Evolutionary conservation across 306 rosid genomes (phyloP).

Genomic region (Prunus kanzakura): DNA sequence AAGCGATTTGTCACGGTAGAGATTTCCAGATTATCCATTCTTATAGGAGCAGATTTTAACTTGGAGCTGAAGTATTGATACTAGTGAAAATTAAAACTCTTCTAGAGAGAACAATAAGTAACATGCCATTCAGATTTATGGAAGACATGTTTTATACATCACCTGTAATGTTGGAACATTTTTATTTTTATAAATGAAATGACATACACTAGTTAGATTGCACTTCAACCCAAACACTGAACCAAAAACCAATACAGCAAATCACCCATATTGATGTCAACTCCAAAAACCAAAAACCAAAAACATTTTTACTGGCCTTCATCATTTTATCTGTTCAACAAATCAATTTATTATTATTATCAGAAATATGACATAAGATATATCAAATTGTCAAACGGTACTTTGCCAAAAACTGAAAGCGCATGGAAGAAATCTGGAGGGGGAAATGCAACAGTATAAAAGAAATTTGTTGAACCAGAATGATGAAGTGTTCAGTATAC

Average conservation of each 20-base stretch:
- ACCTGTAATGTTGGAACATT: no score
- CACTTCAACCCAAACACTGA: no score
- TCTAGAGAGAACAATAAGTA: neutral
- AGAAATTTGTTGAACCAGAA: no score
- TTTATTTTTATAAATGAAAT: no score
- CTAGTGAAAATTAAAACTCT: neutral
- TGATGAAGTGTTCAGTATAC: no score
- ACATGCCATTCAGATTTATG: no score
- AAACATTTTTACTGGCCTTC: neutral
- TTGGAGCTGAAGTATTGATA: slow-evolving; percentile 22
- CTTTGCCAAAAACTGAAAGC: neutral
- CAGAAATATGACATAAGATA: neutral
- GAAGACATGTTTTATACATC: no score
- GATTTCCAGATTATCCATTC: slow-evolving; percentile 44
- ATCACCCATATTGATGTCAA: neutral
- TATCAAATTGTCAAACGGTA: neutral
- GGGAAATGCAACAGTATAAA: no score
- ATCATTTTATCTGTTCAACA: slow-evolving; percentile 18
- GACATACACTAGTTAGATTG: no score
- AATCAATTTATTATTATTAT: neutral
- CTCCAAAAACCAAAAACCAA: neutral
- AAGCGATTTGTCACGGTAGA: slow-evolving; percentile 38
- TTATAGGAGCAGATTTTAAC: slow-evolving; percentile 62
- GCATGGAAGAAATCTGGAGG: neutral
- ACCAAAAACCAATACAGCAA: neutral